Evolutionary conservation across 768 basidiomycete genomes (phyloP).

Genomic region (Collybia nuda): DNA sequence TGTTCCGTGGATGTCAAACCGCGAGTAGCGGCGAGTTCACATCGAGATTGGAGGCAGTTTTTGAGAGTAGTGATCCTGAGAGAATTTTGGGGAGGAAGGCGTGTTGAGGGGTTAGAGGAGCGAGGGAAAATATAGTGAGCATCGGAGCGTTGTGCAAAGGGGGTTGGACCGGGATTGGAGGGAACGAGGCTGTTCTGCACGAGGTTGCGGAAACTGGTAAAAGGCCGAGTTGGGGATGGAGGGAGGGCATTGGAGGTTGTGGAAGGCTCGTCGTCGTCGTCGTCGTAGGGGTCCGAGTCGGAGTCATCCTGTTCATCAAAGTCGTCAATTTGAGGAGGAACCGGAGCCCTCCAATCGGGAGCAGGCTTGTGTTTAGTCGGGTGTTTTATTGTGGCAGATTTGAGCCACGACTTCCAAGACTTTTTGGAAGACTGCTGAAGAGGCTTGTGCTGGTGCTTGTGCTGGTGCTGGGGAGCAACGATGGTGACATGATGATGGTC

Average conservation of each 20-base stretch:
- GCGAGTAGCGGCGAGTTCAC: slow-evolving; percentile 28
- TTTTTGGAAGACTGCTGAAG: slow-evolving; percentile 36
- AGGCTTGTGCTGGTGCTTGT: too few relatives aligned
- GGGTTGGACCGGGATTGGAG: slow-evolving; percentile 42
- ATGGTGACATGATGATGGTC: slow-evolving; percentile 29
- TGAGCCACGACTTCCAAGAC: slow-evolving; percentile 59
- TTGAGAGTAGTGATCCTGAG: slow-evolving; percentile 49
- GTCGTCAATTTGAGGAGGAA: slow-evolving; percentile 7
- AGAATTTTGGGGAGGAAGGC: slow-evolving; percentile 35
- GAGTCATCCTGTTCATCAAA: slow-evolving; percentile 17
- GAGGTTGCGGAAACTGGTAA: slow-evolving; percentile 37
- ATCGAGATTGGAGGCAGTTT: slow-evolving; percentile 45
- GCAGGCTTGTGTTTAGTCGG: slow-evolving; percentile 13
- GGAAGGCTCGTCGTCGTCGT: slow-evolving; percentile 12
- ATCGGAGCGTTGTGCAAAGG: slow-evolving; percentile 41
- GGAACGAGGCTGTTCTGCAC: slow-evolving; percentile 47
- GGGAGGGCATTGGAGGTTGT: slow-evolving; percentile 8
- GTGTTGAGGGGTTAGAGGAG: slow-evolving; percentile 45
- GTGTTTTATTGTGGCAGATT: slow-evolving; percentile 15
- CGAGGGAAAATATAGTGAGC: slow-evolving; percentile 46
- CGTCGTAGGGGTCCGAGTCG: slow-evolving; percentile 12
- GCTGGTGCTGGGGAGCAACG: slow-evolving; percentile 6
- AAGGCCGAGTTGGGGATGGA: slow-evolving; percentile 28
- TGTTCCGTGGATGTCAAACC: slow-evolving; percentile 39
- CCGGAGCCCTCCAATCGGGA: slow-evolving; percentile 30